A percentile compares a stretch with the other conserved stretches of the same genome.
These are phyloP conservation scores for Citrus sinensis DNA, from an alignment of 345 rosid species.

Conservation along the genomic window DVS_A1.0 CM039161.1:19672001-19672500, in stretches of 20 bases:
- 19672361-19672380: no score
- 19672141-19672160: not conserved
- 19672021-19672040: not conserved
- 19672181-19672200: not conserved
- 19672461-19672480: no score
- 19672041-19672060: not conserved
- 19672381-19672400: no score
- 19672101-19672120: not conserved
- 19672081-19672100: not conserved
- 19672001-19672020: not conserved
- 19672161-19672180: not conserved
- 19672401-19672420: not conserved
- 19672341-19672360: not conserved
- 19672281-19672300: not conserved
- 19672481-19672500: no score
- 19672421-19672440: not conserved
- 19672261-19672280: not conserved
- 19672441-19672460: not conserved
- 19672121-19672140: not conserved
- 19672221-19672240: not conserved
- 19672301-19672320: not conserved
- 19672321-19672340: not conserved
- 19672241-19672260: not conserved
- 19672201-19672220: not conserved
- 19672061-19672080: conserved; percentile 10